Evolutionary conservation across 2,329 filamentous ascomycete species (phyloP), one percentile per base, ranked within the genome.

Genomic region (Phoma sp.): DNA sequence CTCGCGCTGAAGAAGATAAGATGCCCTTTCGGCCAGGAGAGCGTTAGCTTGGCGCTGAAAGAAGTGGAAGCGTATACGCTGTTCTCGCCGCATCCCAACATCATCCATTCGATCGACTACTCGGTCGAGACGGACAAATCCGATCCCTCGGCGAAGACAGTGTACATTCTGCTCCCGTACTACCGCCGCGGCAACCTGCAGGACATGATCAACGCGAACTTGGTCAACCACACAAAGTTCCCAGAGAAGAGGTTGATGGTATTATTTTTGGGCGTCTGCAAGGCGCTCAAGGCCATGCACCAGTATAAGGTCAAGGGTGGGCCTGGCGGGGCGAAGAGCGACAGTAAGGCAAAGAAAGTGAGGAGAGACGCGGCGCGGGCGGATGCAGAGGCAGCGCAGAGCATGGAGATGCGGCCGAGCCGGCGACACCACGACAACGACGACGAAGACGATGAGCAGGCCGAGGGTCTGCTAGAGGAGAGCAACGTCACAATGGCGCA

Each of bases 1-100:
- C 93, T 96, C 75, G 95, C 95, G 14, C 87, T 98, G 58, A 99
- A 99, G 78, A 99, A 99, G 83, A 99, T 99, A 76, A 89, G 93
- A 72, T 99, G 95, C 81, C 93, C 95, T 4, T 98, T 99, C 71
- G 95, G 95, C 63, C 89, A 95, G 76, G 95, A 99, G 81, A 96
- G 91, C 24, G 93, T 99, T 55, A 87, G 91, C 63, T 91, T 91
- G 74, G 95, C 95, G 46, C 89, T 98, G 83, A 93, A 93, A 75
- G 95, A 99, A 80, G 95, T 98, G 58, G 93, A 98, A 75, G 93
- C 95, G 44, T 99, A 99, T 80, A 88, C 88, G 62, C 86, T 97
- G 55, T 99, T 99, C 79, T 81, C 86, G 50, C 87, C 88, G 63
- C 86, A 91, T 59, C 86, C 88, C 8, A 91, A 92, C 76, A 95